These are phyloP conservation scores for Tulasnella sp. DNA, from an alignment of 768 basidiomycete genomes.

Conservation along the genomic window DNA sequence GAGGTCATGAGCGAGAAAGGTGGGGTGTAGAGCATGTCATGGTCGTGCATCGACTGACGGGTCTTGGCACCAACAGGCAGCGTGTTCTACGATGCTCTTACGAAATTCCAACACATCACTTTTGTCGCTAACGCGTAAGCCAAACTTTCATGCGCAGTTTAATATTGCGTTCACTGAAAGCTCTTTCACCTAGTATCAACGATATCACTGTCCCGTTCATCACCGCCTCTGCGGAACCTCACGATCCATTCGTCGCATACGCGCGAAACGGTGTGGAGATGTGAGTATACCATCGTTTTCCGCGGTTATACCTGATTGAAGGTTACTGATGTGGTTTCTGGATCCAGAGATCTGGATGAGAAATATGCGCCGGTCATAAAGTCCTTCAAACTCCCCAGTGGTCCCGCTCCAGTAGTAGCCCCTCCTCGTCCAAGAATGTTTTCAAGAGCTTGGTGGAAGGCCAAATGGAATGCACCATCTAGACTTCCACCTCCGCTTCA, in stretches of 20 bases:
- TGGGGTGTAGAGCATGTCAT: conserved; percentile 40
- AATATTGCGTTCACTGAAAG: conserved; percentile 1
- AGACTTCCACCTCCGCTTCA: conserved; percentile 64
- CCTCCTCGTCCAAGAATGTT: conserved; percentile 46
- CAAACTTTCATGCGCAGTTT: conserved; percentile 40
- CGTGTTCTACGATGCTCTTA: conserved; percentile 74
- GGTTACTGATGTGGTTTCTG: conserved; percentile 31
- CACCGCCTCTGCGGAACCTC: conserved; percentile 70
- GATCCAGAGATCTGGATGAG: conserved; percentile 57
- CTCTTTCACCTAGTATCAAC: conserved; percentile 35
- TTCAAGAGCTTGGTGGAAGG: conserved; percentile 53
- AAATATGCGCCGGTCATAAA: conserved; percentile 62
- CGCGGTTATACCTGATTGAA: background rate
- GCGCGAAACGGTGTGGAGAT: conserved; percentile 62
- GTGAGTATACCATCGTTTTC: conserved; percentile 46
- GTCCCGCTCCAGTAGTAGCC: conserved; percentile 48
- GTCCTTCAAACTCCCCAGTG: conserved; percentile 53
- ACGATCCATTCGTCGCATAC: conserved; percentile 67
- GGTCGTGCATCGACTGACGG: background rate
- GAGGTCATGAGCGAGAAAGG: conserved; percentile 82
- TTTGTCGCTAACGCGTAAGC: conserved; percentile 79
- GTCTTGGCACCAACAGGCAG: conserved; percentile 51
- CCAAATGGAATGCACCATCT: conserved; percentile 46
- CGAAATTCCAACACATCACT: conserved; percentile 65
- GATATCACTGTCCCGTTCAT: conserved; percentile 83